Evolutionary conservation across 2,329 filamentous ascomycete genomes (phyloP), one percentile per base, ranked within the genome.

Genomic region (Fusarium sp.): DNA sequence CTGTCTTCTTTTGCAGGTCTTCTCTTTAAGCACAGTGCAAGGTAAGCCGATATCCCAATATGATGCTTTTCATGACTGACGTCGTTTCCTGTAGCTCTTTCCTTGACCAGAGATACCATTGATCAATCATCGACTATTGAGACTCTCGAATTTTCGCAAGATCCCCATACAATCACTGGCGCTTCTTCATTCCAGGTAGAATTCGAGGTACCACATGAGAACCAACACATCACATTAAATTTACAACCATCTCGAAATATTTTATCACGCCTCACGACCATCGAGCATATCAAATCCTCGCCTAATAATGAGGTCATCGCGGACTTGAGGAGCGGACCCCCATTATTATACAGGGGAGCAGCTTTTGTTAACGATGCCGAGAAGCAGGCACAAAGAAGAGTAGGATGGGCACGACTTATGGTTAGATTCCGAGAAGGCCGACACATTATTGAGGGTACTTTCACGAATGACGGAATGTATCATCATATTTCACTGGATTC

Each of bases 401-500:
- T 47, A 19, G 70, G 70, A 10, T 65, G 52, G 45, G 55, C 70
- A 2, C 62, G 70, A 33, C 56, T 72, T 14, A 58, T 72, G 35
- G 6, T 71, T 6, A 55, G 68, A 17, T 15, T 48, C 20, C 43
- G 51, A 8, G 35, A 51, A 13, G 46, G 61, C 0, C 33, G 32
- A 17, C 41, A 59, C 10, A 20, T 68, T 0, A 52, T 72, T 4
- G 70, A 72, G 2, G 70, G 70, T 2, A 68, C 68, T 0, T 72
- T 71, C 13, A 72, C 49, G 15, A 54, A 71, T 20, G 49, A 58
- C 3, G 49, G 57, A n/a, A 43, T 57, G 1, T 50, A 61, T 8
- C 62, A 65, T 3, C 68, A 72, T 15, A 62, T 72, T 7, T 58
- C 69, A 1, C 23, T 67, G 1, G 68, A 65, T 10, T 71, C 70